Evolutionary conservation across 352 stramenopile genomes (phyloP), one percentile per base, ranked within the genome.

Genomic region (Phytophthora cajani): DNA sequence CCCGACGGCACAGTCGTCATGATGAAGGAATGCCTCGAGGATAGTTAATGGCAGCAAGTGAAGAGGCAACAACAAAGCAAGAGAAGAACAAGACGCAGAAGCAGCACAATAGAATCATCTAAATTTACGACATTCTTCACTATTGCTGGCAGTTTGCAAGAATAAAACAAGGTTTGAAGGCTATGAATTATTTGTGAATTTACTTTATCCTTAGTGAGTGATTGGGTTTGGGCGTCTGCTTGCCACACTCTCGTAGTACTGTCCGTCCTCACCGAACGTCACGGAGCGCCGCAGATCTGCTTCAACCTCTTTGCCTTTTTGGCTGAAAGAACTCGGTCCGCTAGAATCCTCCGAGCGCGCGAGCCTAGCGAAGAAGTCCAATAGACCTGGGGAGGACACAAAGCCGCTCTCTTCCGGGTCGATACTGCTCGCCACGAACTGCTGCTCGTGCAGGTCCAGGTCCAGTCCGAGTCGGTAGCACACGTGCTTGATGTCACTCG

Each of bases 381-480:
- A 76, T 16, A 94, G 62, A 23, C 86, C 77, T 0, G 82, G 78
- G 17, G 84, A 92, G 14, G 81, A 82, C 9, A 94, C 62, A 72
- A 91, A 92, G 38, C 87, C 87, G 2, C 62, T 87, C 12, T 82
- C 76, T 57, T 61, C 79, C 5, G 63, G 38, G 50, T 94, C 84
- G 25, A 92, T 71, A 10, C 58, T 79, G 25, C 54, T 67, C 14
- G 75, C 67, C 23, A 94, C 64, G 38, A 91, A 90, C 23, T 86
- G 72, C 40, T 89, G 77, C 57, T 94, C 87, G 19, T 79, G 75
- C 42, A 84, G n/a, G 58, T 90, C 82, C 21, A 94, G 67, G 51
- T 92, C 84, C 1, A 94, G 70, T 1, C 84, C 84, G 23, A 94
- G 81, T 1, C 87, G 81, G 51, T 84, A 87, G 69, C 84, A 92